Evolutionary conservation across 2,329 filamentous ascomycete genomes (phyloP).

Genomic region (Hypoxylon sp.): DNA sequence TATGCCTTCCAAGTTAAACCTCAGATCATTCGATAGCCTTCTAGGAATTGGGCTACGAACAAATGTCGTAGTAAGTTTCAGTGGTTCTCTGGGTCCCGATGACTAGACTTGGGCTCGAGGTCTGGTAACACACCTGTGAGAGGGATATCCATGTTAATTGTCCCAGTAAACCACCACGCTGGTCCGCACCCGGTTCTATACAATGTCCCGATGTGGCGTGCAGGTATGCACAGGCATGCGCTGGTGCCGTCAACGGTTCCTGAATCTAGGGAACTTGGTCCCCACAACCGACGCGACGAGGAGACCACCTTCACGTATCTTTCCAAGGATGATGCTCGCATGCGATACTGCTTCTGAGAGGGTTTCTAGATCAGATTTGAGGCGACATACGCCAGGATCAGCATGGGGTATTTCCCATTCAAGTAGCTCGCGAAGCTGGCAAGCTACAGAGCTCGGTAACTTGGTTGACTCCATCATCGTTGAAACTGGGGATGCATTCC

Average conservation of each 20-base stretch:
- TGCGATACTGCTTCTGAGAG: slow-evolving; percentile 7
- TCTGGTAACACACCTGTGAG: slow-evolving; percentile 18
- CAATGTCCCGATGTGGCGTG: slow-evolving; percentile 34
- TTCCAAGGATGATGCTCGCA: slow-evolving; percentile 10
- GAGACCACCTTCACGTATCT: slow-evolving; percentile 9
- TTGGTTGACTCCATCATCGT: slow-evolving; percentile 28
- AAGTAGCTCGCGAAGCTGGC: slow-evolving; percentile 28
- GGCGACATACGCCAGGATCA: slow-evolving; percentile 25
- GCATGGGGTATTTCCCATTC: slow-evolving; percentile 28
- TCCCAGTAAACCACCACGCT: slow-evolving; percentile 34
- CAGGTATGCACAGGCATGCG: slow-evolving; percentile 24
- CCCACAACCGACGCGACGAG: slow-evolving; percentile 22
- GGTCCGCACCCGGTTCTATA: slow-evolving; percentile 32
- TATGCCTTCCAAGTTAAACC: background rate
- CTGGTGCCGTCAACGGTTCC: slow-evolving; percentile 22
- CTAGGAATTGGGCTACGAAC: no score
- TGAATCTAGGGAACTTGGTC: slow-evolving; percentile 30
- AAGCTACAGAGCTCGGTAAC: slow-evolving; percentile 26
- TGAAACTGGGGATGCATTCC: slow-evolving; percentile 29
- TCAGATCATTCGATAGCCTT: no score
- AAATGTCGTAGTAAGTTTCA: slow-evolving; percentile 38
- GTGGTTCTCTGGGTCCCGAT: slow-evolving; percentile 9
- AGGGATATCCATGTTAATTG: slow-evolving; percentile 28
- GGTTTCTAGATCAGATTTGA: slow-evolving; percentile 27
- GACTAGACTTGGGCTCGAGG: slow-evolving; percentile 9